These are phyloP conservation scores for Excoecaria agallocha DNA, from an alignment of 345 rosid species.

Conservation along the genomic window DNA sequence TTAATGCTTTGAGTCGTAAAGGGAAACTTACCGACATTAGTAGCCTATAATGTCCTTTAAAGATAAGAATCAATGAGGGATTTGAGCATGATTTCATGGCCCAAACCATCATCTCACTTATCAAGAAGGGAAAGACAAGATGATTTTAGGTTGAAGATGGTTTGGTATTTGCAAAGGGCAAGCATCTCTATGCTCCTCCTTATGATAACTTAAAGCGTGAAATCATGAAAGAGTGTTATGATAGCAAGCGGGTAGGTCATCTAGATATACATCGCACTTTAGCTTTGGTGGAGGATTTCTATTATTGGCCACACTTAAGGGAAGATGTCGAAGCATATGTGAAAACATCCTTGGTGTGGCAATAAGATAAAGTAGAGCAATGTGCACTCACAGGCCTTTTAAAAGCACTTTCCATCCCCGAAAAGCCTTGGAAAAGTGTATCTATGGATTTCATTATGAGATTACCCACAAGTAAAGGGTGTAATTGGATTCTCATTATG, in stretches of 20 bases:
- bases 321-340: too few relatives aligned
- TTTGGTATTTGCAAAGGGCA: too few relatives aligned
- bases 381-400: fast-evolving
- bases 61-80: neutral
- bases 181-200: neutral
- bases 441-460: too few relatives aligned
- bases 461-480: too few relatives aligned
- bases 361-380: neutral
- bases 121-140: neutral
- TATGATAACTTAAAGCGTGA: neutral
- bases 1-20: neutral
- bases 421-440: neutral
- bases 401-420: neutral
- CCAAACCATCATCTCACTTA: too few relatives aligned
- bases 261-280: neutral
- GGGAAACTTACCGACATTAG: neutral
- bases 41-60: neutral
- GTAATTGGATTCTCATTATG: too few relatives aligned
- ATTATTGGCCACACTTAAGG: neutral
- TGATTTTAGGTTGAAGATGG: neutral
- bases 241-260: neutral
- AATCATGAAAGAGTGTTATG: neutral
- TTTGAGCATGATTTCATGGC: neutral
- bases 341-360: slow-evolving; percentile 7
- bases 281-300: neutral